phyloP scores from a whole-genome alignment of 139 green algal species.

The Closterium sp. region DNA sequence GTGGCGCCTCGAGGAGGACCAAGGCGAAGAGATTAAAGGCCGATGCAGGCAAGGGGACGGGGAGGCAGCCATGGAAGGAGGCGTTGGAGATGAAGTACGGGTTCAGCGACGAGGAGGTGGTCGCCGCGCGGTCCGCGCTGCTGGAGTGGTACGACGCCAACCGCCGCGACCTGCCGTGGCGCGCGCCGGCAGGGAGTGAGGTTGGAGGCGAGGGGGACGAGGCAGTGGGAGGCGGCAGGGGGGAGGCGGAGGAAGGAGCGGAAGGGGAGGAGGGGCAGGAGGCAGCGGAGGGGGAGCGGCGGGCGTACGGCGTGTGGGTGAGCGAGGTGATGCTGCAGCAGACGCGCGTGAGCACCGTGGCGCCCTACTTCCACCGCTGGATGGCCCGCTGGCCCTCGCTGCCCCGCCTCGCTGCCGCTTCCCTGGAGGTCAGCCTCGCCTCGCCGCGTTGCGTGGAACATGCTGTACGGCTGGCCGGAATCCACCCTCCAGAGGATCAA shows the following conservation, averaged over 20 bases:
- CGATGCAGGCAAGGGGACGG: neutral
- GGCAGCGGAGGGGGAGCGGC: conserved; percentile 7
- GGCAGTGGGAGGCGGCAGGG: neutral
- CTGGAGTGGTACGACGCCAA: conserved; percentile 87
- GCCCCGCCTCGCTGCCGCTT: conserved; percentile 68
- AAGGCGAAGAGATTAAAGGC: neutral
- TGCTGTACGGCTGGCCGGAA: too few relatives aligned
- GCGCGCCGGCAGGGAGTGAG: conserved; percentile 31
- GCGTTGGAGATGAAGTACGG: neutral
- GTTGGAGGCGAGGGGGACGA: conserved; percentile 4
- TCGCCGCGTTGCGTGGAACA: too few relatives aligned
- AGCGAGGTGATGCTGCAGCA: conserved; percentile 97
- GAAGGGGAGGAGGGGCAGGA: conserved; percentile 2
- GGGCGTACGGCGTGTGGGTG: conserved; percentile 82
- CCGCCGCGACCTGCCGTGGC: conserved; percentile 86
- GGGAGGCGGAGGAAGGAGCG: neutral
- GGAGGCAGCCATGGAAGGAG: neutral
- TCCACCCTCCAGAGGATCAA: too few relatives aligned
- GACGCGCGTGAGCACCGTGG: conserved; percentile 75
- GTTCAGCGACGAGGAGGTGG: neutral
- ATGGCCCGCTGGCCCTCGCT: conserved; percentile 82
- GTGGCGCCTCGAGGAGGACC: neutral
- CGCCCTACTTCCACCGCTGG: conserved; percentile 77
- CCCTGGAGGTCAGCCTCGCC: conserved; percentile 23
- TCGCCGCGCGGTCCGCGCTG: conserved; percentile 47